Evolutionary conservation across 306 rosid species (phyloP), one percentile per base, ranked within the genome.

Genomic region (Potentilla sterilis): DNA sequence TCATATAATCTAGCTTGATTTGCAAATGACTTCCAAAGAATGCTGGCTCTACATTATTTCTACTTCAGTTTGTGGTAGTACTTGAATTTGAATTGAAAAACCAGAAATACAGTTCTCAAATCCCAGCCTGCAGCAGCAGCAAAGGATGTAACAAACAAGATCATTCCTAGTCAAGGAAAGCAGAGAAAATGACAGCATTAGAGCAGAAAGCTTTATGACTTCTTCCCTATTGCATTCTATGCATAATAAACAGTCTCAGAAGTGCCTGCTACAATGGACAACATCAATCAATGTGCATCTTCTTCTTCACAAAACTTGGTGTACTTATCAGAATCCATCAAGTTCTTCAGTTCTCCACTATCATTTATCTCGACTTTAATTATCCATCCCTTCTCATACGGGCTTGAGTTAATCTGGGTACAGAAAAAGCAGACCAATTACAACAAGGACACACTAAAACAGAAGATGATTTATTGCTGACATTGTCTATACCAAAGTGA

Each of bases 281-380:
- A 63, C 55, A 49, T 75, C 49, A 73, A 80, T 89, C 89, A 92
- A 73, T 90, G 97, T 81, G 94, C 87, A 75, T 95, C 91, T 77
- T 95, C 98, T 83, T 95, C 97, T 84, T 95, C 97, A 75, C 99
- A 95, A 88, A 95, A 95, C 82, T 95, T 89, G 84, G 96, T 40
- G 88, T 92, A 95, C 67, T 90, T 38, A 7, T 92, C 92, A 22
- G 97, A 81, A 79, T 92, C 96, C 99, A 95, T 89, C 87, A 95
- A 82, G 18, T 85, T 88, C 52, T 83, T 84, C 83, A 92, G 67
- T 81, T 95, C 97, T 58, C 79, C 82, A 22, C 34, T 75, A 63
- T 84, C 88, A 69, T 78, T 86, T 22, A 95, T 1, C 73, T 92
- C 86, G 35, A 95, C 92, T 88, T 92, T 92, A 67, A 95, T 88